Base-by-base conservation (phyloP, 1,284 basidiomycete genomes). In the Agaricales sp. region DNA sequence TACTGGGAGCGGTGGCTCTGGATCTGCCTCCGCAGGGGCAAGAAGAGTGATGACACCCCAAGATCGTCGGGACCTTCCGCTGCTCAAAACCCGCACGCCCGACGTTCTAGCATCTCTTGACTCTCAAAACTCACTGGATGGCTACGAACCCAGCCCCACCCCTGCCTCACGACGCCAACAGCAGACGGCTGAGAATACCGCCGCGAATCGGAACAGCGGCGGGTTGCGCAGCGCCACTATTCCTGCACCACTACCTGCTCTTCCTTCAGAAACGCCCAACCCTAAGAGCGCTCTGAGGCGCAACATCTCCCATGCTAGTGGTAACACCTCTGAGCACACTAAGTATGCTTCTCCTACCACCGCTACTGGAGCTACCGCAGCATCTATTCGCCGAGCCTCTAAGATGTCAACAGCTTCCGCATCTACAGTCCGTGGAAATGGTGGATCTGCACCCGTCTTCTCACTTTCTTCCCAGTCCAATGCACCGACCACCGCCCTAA, bases 101-200 rank as follows among this genome's bases (percentile, higher is more conserved):
- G 53, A 16, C 1, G 59, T 64, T 19, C 65, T 66, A 47, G 71
- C 70, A 55, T 75, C 67, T 46, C 75, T 65, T 47, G 70, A 67
- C 57, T 72, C 66, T 14, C 43, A 72, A 2, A 65, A 66, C 22
- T 66, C 65, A n/a, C 60, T 35, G 11, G 30, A n/a, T n/a, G 30
- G 30, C 11, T 71, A 78, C 52, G 82, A 84, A 13, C 80, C 82
- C 0, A 83, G 82, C 2, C 82, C 83, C 0, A 82, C 81, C 0
- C 82, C 81, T 30, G 67, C 65, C 2, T 66, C 77, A 4, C 68
- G 79, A 38, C 63, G 63, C 47, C 55, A 57, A 47, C 14, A 23
- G 37, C n/a, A 25, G 52, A 49, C 26, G 26, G 43, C 44, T 46
- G 41, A n/a, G n/a, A n/a, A n/a, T n/a, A n/a, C n/a, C n/a, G n/a